These are phyloP conservation scores for Aspergillus intermedius DNA, from an alignment of 2,329 filamentous ascomycete genomes.

Conservation along the genomic window DNA sequence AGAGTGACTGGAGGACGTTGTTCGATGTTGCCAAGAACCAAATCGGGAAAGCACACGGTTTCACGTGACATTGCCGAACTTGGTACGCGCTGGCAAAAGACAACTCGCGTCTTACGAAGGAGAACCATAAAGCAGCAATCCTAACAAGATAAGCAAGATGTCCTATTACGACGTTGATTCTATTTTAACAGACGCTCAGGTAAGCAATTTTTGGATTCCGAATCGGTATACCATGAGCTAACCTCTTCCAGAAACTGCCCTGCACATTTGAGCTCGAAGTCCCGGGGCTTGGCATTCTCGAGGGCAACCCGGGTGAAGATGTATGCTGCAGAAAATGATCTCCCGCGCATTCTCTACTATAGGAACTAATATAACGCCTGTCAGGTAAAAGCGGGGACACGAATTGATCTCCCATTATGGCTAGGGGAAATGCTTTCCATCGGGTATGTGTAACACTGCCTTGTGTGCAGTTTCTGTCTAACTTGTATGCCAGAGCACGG, in stretches of 20 bases:
- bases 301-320: constrained; percentile 66
- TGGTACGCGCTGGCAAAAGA: too few species aligned
- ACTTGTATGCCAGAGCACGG: constrained; percentile 28
- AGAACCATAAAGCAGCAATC: neutral
- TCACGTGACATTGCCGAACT: too few species aligned
- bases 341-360: neutral
- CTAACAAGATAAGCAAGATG: constrained; percentile 20
- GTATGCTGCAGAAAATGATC: constrained; percentile 26
- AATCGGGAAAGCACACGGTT: too few species aligned
- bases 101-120: neutral
- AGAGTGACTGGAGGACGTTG: too few species aligned
- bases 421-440: constrained; percentile 77
- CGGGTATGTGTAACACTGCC: constrained; percentile 30
- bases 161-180: constrained; percentile 45
- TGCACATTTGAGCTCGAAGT: constrained; percentile 91
- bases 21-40: too few species aligned
- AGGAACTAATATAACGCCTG: neutral
- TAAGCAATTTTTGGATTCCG: constrained; percentile 7
- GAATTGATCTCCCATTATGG: constrained; percentile 83
- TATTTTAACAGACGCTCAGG: constrained; percentile 42
- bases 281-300: constrained; percentile 78
- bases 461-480: neutral
- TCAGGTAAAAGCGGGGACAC: constrained; percentile 73
- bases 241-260: constrained; percentile 69
- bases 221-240: neutral